Evolutionary conservation across 1,284 basidiomycete genomes (phyloP).

Genomic region (Xanthoconium separans): DNA sequence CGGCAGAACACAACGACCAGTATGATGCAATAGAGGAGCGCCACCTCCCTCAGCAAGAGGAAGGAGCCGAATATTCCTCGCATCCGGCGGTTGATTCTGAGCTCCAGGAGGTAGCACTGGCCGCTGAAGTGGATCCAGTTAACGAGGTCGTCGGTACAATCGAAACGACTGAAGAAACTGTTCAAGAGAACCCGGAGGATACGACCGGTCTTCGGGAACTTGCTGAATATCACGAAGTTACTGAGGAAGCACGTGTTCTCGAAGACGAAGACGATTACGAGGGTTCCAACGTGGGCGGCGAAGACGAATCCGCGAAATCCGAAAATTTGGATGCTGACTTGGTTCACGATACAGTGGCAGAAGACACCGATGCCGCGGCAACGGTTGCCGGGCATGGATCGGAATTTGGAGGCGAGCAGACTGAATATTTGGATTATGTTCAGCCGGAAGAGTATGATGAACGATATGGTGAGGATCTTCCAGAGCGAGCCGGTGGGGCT

Average conservation of each 20-base stretch:
- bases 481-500: constrained; percentile 17
- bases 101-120: not conserved
- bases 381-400: constrained; percentile 8
- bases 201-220: constrained; percentile 3
- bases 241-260: constrained; percentile 11
- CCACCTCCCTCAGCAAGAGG: constrained; percentile 5
- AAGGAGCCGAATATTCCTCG: not conserved
- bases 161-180: constrained; percentile 6
- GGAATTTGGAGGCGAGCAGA: constrained; percentile 29
- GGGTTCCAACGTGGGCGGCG: constrained; percentile 20
- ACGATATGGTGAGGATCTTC: constrained; percentile 31
- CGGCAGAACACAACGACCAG: constrained; percentile 15
- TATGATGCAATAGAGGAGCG: constrained; percentile 11
- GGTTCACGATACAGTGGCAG: constrained; percentile 24
- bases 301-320: constrained; percentile 18
- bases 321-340: constrained; percentile 34
- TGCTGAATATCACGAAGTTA: constrained; percentile 16
- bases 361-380: constrained; percentile 17
- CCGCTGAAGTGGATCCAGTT: constrained; percentile 15
- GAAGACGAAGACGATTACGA: constrained; percentile 27
- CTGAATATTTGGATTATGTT: constrained; percentile 29
- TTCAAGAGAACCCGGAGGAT: constrained; percentile 5
- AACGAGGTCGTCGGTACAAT: constrained; percentile 9
- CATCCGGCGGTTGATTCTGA: not conserved
- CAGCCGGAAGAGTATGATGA: constrained; percentile 34